These are phyloP conservation scores for Zoysia pacifica DNA, from an alignment of 176 grass and related monocot genomes.

Conservation along the genomic window DNA sequence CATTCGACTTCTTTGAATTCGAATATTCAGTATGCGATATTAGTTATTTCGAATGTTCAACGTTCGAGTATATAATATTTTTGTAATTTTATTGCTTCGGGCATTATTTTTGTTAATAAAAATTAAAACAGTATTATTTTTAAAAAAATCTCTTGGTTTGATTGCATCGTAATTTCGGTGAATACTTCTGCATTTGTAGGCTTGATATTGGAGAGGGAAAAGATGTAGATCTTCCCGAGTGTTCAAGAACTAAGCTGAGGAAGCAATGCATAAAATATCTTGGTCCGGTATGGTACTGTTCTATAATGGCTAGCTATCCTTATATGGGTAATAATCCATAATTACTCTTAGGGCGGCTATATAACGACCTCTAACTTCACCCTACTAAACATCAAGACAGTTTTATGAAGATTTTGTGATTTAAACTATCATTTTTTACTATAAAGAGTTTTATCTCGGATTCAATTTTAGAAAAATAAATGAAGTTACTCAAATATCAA, in stretches of 20 bases:
- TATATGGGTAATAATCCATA: background rate
- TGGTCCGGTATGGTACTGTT: slow-evolving; percentile 68
- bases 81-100: no score
- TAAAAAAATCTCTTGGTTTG: no score
- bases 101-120: no score
- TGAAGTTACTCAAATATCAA: background rate
- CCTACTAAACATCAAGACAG: background rate
- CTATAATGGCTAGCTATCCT: background rate
- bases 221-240: slow-evolving; percentile 70
- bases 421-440: background rate
- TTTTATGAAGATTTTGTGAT: background rate
- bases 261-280: slow-evolving; percentile 95
- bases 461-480: background rate
- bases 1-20: no score
- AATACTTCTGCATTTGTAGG: slow-evolving; percentile 45
- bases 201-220: slow-evolving; percentile 88
- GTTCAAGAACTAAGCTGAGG: slow-evolving; percentile 63
- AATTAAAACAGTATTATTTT: no score
- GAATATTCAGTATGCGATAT: no score
- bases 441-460: background rate
- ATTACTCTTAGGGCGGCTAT: background rate
- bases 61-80: no score
- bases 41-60: no score
- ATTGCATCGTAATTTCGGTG: background rate
- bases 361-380: background rate